Conservation (phyloP, 352 stramenopile genomes). For the Phytophthora quininea region DNA sequence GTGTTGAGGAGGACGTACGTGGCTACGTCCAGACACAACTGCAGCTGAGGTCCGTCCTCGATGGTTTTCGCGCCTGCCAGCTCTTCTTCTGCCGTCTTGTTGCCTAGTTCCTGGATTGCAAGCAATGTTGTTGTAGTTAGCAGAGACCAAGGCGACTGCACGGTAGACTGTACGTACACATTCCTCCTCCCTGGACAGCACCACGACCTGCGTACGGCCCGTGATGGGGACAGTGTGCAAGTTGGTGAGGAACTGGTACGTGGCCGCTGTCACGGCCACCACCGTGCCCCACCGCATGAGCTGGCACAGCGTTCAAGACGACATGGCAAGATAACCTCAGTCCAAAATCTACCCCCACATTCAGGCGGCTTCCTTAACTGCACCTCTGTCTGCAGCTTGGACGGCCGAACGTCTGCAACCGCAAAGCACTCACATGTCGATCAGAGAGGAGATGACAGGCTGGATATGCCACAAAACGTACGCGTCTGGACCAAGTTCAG, state of each 20-base stretch:
- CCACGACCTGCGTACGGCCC: slow-evolving; percentile 69
- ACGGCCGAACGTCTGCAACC: slow-evolving; percentile 50
- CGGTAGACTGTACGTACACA: slow-evolving; percentile 40
- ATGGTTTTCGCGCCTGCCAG: slow-evolving; percentile 46
- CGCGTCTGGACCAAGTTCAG: slow-evolving; percentile 52
- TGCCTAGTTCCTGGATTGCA: slow-evolving; percentile 52
- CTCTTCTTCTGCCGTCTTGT: slow-evolving; percentile 48
- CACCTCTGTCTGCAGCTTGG: slow-evolving; percentile 49
- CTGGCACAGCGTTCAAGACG: slow-evolving; percentile 16
- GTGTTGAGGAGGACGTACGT: slow-evolving; percentile 33
- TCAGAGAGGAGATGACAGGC: slow-evolving; percentile 2
- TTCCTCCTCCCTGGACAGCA: slow-evolving; percentile 63
- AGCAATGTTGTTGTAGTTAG: no score
- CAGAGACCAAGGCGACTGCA: no score
- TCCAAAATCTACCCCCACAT: not conserved
- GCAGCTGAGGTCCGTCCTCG: slow-evolving; percentile 47
- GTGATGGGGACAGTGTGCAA: slow-evolving; percentile 73
- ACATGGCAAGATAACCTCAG: not conserved
- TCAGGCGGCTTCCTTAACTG: not conserved
- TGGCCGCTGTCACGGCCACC: slow-evolving; percentile 48
- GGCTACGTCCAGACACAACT: slow-evolving; percentile 69
- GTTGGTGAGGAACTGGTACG: slow-evolving; percentile 76
- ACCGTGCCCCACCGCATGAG: slow-evolving; percentile 47
- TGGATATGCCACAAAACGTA: slow-evolving; percentile 19
- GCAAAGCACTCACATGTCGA: no score